Evolutionary conservation across 176 grass and related monocot species (phyloP).

Genomic region (Aegilops longissima): DNA sequence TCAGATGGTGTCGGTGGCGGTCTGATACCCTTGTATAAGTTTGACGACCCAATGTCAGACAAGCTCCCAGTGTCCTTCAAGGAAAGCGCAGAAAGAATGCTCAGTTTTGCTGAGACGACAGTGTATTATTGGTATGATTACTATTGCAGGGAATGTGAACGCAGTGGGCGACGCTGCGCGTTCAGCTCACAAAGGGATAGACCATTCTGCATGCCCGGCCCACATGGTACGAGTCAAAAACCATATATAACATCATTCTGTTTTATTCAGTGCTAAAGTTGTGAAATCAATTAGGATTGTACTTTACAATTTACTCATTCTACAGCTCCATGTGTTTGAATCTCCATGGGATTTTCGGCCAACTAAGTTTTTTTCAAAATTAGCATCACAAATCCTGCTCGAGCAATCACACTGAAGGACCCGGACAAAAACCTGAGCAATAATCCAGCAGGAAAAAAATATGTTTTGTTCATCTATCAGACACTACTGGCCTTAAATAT

Average conservation of each 20-base stretch:
- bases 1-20: too few species aligned
- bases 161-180: not conserved
- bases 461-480: too few species aligned
- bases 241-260: not conserved
- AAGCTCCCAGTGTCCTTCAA: too few species aligned
- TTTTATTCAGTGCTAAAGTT: too few species aligned
- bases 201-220: slow-evolving; percentile 2
- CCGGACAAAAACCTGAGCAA: too few species aligned
- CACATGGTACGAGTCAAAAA: not conserved
- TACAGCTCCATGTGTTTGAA: not conserved
- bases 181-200: not conserved
- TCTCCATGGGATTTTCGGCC: not conserved
- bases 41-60: too few species aligned
- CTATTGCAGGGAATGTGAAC: not conserved
- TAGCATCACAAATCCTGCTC: not conserved
- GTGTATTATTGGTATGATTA: too few species aligned
- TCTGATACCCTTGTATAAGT: too few species aligned
- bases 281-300: not conserved
- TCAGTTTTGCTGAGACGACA: too few species aligned
- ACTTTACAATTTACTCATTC: not conserved
- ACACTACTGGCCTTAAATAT: too few species aligned
- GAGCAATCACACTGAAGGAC: not conserved
- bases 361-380: not conserved
- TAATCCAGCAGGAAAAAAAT: too few species aligned
- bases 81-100: fast-evolving